These are phyloP conservation scores for Madurella fahalii DNA, from an alignment of 2,329 filamentous ascomycete genomes.

Conservation along the genomic window DNA sequence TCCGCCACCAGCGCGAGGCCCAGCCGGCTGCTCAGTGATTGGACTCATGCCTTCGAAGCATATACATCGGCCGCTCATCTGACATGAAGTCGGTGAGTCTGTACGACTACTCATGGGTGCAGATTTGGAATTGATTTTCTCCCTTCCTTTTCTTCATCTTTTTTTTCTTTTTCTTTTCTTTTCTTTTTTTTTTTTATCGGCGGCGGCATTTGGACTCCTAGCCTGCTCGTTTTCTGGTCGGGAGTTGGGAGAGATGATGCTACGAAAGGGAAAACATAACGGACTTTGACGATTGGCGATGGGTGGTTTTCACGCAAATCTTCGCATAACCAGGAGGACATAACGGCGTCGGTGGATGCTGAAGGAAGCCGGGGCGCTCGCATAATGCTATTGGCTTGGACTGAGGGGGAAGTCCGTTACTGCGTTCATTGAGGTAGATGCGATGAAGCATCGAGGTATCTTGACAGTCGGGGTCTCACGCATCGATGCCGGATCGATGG, in stretches of 20 bases:
- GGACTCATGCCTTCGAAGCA: neutral
- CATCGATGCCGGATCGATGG: no score
- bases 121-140: constrained; percentile 11
- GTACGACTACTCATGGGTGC: constrained; percentile 21
- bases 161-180: constrained; percentile 16
- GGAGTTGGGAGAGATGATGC: constrained; percentile 20
- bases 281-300: constrained; percentile 13
- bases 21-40: constrained; percentile 21
- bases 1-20: constrained; percentile 15
- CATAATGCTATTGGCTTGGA: no score
- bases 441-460: no score
- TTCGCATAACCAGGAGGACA: neutral
- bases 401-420: no score
- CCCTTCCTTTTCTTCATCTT: constrained; percentile 11
- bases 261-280: constrained; percentile 17
- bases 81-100: constrained; percentile 7
- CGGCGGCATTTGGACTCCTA: constrained; percentile 12
- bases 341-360: neutral
- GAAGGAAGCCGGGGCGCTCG: no score
- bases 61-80: neutral
- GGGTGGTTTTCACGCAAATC: constrained; percentile 4
- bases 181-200: constrained; percentile 11
- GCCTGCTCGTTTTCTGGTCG: constrained; percentile 17
- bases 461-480: no score
- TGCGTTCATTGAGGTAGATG: no score